Evolutionary conservation across 176 grass and related monocot species (phyloP), one percentile per base, ranked within the genome.

Genomic region (Oryza rufipogon): DNA sequence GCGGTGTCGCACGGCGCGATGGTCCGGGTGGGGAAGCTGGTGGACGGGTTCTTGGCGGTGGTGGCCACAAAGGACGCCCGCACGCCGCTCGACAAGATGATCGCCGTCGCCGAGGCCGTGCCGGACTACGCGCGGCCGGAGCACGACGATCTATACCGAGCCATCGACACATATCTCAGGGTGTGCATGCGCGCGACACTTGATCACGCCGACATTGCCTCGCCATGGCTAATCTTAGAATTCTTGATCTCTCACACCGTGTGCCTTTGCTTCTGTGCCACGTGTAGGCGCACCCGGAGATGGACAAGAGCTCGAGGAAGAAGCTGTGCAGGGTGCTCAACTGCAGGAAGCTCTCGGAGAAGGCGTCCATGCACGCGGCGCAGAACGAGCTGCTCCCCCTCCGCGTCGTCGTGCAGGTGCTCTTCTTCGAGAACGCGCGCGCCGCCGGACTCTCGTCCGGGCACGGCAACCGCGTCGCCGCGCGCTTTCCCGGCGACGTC

Each of bases 371-470:
- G 79, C 87, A 97, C 70, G 94, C 94, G 7, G 89, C 89, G 8
- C 94, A 88, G 86, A 97, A 97, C 58, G 94, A 97, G 51, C 28
- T 88, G 47, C 89, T 97, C 19, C 94, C 94, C 1, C 85, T 97
- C 66, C 67, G 94, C 28, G 86, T 94, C 45, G 91, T 97, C 3
- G 85, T 97, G 78, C 94, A 94, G 79, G 91, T 97, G 66, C 87
- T 97, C 17, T 97, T 97, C 91, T 94, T 90, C 75, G 94, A 94
- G 83, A 90, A 92, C n/a, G 88, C 91, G 41, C 94, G 94, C n/a
- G 80, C 71, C 0, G 82, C 84, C 70, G 66, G 76, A 51, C 20
- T 54, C 49, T 78, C 46, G 66, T 71, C 61, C 6, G 64, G 73
- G n/a, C 26, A 22, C 56, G 60, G 79, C 30, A 47, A 63, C 64